phyloP scores from a whole-genome alignment of 768 basidiomycete genomes.

The Tubosaeta sp. region DNA sequence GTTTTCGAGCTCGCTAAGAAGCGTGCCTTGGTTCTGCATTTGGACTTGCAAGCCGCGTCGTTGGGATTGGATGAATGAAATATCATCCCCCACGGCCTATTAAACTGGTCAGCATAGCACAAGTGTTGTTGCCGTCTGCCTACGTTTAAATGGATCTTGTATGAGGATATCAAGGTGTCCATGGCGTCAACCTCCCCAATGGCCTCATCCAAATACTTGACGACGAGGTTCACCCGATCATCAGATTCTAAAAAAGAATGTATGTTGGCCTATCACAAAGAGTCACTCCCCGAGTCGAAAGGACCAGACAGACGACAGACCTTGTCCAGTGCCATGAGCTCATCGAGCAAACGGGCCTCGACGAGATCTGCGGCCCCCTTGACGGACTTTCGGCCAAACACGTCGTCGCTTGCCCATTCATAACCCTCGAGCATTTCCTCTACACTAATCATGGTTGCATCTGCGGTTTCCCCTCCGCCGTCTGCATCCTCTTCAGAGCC shows the following conservation, averaged over 20 bases:
- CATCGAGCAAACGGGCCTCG: conserved; percentile 83
- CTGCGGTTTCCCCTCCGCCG: conserved; percentile 68
- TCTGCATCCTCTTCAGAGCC: conserved; percentile 47
- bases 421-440: conserved; percentile 99
- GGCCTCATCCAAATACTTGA: conserved; percentile 88
- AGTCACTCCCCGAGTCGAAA: conserved; percentile 1
- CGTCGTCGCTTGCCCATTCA: conserved; percentile 87
- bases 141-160: conserved; percentile 96
- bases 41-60: conserved; percentile 96
- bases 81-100: conserved; percentile 93
- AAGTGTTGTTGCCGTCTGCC: conserved; percentile 25
- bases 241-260: conserved; percentile 97
- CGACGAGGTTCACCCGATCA: conserved; percentile 79
- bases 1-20: conserved; percentile 83
- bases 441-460: conserved; percentile 84
- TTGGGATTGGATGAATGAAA: conserved; percentile 92
- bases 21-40: conserved; percentile 87
- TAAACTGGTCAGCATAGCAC: conserved; percentile 10
- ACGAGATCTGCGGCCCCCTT: conserved; percentile 86
- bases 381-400: conserved; percentile 59
- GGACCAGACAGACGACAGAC: conserved; percentile 36
- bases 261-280: conserved; percentile 69
- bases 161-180: conserved; percentile 85
- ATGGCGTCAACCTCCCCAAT: conserved; percentile 84
- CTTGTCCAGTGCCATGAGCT: conserved; percentile 90